These are phyloP conservation scores for Caryopteris hybrid DNA, from an alignment of 305 asterid species.

Conservation along the genomic window DNA sequence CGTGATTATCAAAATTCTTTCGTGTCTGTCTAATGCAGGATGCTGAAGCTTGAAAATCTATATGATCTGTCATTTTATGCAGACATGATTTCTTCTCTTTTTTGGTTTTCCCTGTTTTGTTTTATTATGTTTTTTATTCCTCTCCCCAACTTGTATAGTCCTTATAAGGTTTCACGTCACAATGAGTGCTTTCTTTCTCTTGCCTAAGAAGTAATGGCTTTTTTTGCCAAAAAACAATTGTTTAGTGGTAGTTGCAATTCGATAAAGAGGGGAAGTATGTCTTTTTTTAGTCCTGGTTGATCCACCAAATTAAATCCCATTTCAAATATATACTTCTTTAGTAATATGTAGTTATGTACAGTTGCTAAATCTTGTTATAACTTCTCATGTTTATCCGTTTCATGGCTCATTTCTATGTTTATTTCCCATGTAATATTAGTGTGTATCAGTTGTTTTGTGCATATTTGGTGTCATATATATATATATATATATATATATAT, in stretches of 20 bases:
- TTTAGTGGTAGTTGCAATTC: not conserved
- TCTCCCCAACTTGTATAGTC: too few relatives aligned
- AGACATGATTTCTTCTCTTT: not conserved
- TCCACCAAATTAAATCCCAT: too few relatives aligned
- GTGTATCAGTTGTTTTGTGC: too few relatives aligned
- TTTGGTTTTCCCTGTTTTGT: not conserved
- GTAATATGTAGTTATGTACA: too few relatives aligned
- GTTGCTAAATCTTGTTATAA: not conserved
- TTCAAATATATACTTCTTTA: too few relatives aligned
- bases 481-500: too few relatives aligned
- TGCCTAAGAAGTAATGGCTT: conserved; percentile 1
- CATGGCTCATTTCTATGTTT: too few relatives aligned
- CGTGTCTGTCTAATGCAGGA: not conserved
- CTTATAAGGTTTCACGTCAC: too few relatives aligned
- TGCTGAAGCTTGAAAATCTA: not conserved
- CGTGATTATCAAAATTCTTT: not conserved
- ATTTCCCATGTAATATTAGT: too few relatives aligned
- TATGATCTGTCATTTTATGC: not conserved
- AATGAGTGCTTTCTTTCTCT: not conserved
- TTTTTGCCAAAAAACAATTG: not conserved
- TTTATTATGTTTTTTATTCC: too few relatives aligned
- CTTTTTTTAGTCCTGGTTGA: not conserved
- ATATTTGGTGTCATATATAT: too few relatives aligned
- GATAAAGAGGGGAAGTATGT: not conserved
- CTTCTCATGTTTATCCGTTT: too few relatives aligned